phyloP scores from a whole-genome alignment of 805 yeast species.

The Cyberlindnera sargentensis region DNA sequence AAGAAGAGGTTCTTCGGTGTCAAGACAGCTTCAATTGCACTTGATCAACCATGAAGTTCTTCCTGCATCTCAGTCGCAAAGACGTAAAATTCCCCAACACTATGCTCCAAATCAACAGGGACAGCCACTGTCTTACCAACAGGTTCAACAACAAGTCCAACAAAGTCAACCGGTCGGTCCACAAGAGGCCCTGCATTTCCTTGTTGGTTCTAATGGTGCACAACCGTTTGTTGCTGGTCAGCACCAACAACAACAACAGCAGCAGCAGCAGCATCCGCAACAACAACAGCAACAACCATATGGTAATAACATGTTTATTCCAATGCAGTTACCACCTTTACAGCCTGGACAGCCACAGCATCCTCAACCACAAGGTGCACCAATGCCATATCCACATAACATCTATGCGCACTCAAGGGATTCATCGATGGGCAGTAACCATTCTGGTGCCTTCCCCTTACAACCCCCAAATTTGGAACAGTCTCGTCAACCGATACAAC shows the following conservation, averaged over 20 bases:
- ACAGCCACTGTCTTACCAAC: conserved; percentile 30
- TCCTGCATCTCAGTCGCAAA: conserved; percentile 26
- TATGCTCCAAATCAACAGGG: conserved; percentile 13
- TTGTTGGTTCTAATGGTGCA: conserved; percentile 10
- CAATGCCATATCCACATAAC: conserved; percentile 7
- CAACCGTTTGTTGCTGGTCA: neutral
- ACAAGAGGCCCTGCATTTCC: conserved; percentile 15
- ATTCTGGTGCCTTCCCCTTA: neutral
- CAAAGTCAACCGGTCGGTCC: conserved; percentile 1
- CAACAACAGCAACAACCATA: neutral
- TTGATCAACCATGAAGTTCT: conserved; percentile 40
- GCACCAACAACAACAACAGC: neutral
- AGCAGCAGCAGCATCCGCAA: neutral
- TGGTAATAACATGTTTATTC: conserved; percentile 2
- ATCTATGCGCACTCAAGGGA: conserved; percentile 10
- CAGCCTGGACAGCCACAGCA: conserved; percentile 11
- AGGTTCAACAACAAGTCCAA: conserved; percentile 15
- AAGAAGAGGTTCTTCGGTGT: conserved; percentile 74
- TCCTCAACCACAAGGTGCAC: conserved; percentile 6
- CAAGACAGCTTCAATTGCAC: conserved; percentile 73
- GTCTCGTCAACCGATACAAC: conserved; percentile 4
- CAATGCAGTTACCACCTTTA: conserved; percentile 16
- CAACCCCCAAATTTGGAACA: too few relatives aligned
- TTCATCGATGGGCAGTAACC: conserved; percentile 9
- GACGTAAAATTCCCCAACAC: conserved; percentile 27